phyloP scores from a whole-genome alignment of 2,329 filamentous ascomycete genomes.

The Coniosporium tulheliwenetii region DNA sequence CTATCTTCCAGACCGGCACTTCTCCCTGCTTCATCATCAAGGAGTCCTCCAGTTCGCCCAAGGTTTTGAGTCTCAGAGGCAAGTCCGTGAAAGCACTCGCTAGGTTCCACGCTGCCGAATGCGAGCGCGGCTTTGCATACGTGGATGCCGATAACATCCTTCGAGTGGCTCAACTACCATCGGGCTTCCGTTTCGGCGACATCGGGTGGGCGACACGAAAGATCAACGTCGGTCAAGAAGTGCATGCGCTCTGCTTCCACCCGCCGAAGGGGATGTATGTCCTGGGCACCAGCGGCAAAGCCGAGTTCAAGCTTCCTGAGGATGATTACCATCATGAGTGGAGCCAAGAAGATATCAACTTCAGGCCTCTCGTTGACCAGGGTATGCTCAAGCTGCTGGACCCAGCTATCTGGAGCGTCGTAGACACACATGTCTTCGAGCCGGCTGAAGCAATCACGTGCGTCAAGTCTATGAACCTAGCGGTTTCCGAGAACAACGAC shows the following conservation, averaged over 20 bases:
- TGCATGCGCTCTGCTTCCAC: constrained; percentile 64
- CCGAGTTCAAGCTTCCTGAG: constrained; percentile 69
- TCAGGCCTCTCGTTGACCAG: constrained; percentile 53
- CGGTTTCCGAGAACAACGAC: constrained; percentile 81
- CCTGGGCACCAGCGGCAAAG: constrained; percentile 50
- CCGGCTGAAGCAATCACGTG: constrained; percentile 63
- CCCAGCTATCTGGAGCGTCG: constrained; percentile 59
- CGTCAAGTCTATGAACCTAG: constrained; percentile 69
- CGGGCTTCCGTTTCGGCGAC: constrained; percentile 52
- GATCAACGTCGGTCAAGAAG: constrained; percentile 52
- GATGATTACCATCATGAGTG: constrained; percentile 76
- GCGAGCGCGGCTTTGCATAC: constrained; percentile 71
- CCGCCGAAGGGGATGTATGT: constrained; percentile 60
- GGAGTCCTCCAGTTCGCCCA: constrained; percentile 61
- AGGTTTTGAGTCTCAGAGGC: constrained; percentile 57
- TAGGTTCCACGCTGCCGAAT: constrained; percentile 60
- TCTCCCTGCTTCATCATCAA: constrained; percentile 74
- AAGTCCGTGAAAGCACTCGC: constrained; percentile 55
- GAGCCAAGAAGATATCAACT: constrained; percentile 49
- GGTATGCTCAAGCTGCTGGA: constrained; percentile 67
- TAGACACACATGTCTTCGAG: constrained; percentile 62
- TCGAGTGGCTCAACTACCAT: constrained; percentile 57
- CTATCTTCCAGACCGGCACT: constrained; percentile 67
- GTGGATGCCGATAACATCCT: constrained; percentile 54
- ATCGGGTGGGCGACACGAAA: constrained; percentile 63